These are phyloP conservation scores for Coniochaeta ligniaria DNA, from an alignment of 2,329 filamentous ascomycete genomes.

Conservation along the genomic window DNA sequence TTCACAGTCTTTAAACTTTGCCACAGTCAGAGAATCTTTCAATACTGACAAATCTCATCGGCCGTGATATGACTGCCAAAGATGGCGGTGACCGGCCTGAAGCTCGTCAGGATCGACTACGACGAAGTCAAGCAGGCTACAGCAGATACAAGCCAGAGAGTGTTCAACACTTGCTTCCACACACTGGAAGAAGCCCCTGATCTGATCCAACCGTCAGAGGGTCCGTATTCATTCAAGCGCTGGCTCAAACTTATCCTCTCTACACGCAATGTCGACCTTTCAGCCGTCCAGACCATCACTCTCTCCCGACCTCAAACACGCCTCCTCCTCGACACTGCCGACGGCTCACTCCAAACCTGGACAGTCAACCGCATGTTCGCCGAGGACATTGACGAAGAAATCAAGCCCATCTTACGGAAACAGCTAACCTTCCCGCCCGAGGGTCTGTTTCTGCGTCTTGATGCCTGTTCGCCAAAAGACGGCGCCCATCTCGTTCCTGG, in stretches of 20 bases:
- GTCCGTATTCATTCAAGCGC: conserved; percentile 29
- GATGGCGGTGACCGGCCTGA: conserved; percentile 1
- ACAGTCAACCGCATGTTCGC: conserved; percentile 20
- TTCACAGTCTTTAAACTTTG: too few species aligned
- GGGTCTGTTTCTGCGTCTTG: conserved; percentile 34
- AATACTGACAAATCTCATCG: not conserved
- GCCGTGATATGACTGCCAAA: not conserved
- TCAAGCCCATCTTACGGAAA: conserved; percentile 15
- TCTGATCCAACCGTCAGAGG: conserved; percentile 19
- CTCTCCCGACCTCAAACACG: conserved; percentile 20
- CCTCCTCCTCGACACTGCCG: conserved; percentile 21
- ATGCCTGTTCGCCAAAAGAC: conserved; percentile 36
- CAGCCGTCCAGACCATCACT: conserved; percentile 19
- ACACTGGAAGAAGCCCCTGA: conserved; percentile 20
- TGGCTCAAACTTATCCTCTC: conserved; percentile 32
- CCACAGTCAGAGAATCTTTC: too few species aligned
- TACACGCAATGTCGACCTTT: conserved; percentile 19
- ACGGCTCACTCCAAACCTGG: conserved; percentile 22
- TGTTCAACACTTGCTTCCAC: conserved; percentile 30
- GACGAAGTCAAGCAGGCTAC: conserved; percentile 7
- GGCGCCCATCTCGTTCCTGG: conserved; percentile 18
- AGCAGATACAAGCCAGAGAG: not conserved
- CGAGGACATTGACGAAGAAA: conserved; percentile 24
- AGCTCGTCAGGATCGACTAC: conserved; percentile 8
- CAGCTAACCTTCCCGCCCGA: conserved; percentile 20